Percentiles rank a stretch among this genome's conserved stretches.
Conservation (phyloP, 345 rosid genomes). For the Geranium brycei region DNA sequence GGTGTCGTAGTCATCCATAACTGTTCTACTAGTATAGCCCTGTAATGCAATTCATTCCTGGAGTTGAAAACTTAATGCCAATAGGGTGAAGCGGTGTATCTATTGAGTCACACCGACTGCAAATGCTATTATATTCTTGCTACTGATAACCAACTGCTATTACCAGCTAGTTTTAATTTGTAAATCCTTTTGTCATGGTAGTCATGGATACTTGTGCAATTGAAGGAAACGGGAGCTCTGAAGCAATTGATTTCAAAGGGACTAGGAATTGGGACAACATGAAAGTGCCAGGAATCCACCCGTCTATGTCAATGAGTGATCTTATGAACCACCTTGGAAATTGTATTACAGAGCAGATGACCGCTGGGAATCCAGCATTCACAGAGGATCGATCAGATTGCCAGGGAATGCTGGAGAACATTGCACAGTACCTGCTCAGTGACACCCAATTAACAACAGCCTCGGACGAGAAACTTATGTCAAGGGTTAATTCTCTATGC, state of each 20-base stretch:
- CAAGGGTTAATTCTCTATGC: constrained; percentile 48
- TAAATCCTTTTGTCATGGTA: constrained; percentile 7
- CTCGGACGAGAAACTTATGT: constrained; percentile 41
- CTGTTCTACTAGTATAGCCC: too few relatives aligned
- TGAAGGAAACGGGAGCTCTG: constrained; percentile 24
- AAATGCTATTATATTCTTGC: background rate
- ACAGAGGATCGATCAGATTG: constrained; percentile 19
- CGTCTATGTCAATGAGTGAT: constrained; percentile 47
- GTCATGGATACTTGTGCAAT: constrained; percentile 27
- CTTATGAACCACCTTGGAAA: constrained; percentile 44
- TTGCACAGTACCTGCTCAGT: constrained; percentile 36
- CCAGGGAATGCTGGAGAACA: constrained; percentile 26
- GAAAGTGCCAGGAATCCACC: constrained; percentile 32
- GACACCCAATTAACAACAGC: constrained; percentile 30
- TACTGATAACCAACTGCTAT: background rate
- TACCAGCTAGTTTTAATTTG: background rate
- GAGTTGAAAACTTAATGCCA: too few relatives aligned
- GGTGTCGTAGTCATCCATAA: too few relatives aligned
- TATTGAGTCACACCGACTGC: too few relatives aligned
- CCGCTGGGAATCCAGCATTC: constrained; percentile 15
- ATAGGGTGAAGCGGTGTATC: too few relatives aligned
- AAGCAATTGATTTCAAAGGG: constrained; percentile 10
- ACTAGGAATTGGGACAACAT: constrained; percentile 23
- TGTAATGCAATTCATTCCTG: too few relatives aligned
- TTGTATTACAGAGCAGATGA: constrained; percentile 33